These are phyloP conservation scores for Gnomoniopsis smithogilvyi DNA, from an alignment of 2,329 filamentous ascomycete species.

Conservation along the genomic window DNA sequence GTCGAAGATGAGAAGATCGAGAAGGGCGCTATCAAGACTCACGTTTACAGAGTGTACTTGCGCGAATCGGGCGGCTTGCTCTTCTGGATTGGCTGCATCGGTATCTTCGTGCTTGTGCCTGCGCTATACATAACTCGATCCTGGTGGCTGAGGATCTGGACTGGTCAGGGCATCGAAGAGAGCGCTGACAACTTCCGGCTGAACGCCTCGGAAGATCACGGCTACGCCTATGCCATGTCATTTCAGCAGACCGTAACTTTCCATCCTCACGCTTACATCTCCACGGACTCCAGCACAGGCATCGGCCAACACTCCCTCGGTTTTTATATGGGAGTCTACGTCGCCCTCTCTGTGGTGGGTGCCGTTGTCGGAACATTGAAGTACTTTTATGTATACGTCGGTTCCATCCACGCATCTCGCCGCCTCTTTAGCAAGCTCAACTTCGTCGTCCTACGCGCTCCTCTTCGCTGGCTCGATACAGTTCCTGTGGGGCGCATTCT, in stretches of 20 bases:
- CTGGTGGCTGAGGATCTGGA: constrained; percentile 66
- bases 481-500: constrained; percentile 73
- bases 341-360: constrained; percentile 54
- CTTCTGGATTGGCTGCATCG: constrained; percentile 55
- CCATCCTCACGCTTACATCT: constrained; percentile 31
- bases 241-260: constrained; percentile 42
- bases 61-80: constrained; percentile 60
- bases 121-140: constrained; percentile 53
- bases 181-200: constrained; percentile 20
- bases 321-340: constrained; percentile 69
- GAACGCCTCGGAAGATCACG: constrained; percentile 31
- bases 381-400: constrained; percentile 61
- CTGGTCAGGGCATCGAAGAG: constrained; percentile 39
- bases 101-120: constrained; percentile 54
- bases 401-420: constrained; percentile 67
- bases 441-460: constrained; percentile 65
- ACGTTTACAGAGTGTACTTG: constrained; percentile 67
- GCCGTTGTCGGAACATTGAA: constrained; percentile 59
- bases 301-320: constrained; percentile 38
- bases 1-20: constrained; percentile 73
- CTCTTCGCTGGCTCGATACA: constrained; percentile 77
- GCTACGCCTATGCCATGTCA: constrained; percentile 41
- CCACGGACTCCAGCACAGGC: constrained; percentile 8
- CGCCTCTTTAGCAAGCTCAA: constrained; percentile 65
- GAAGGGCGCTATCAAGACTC: constrained; percentile 63